Base-by-base conservation (phyloP, 2,329 filamentous ascomycete species). In the Trichoderma sp. region DNA sequence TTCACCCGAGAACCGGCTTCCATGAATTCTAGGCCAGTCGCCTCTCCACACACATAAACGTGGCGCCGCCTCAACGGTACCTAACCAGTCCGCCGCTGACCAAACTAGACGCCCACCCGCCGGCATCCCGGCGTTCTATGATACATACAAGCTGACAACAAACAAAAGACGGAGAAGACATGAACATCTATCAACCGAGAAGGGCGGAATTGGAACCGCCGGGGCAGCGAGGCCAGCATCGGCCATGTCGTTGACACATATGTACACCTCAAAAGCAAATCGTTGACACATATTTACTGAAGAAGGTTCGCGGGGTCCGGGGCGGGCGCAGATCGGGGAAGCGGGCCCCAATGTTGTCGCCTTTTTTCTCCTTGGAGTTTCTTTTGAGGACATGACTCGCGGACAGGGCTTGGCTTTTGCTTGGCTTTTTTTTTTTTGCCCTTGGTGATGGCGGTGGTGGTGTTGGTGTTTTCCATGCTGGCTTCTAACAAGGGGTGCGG, bases 401-500 rank as follows among this genome's bases (percentile, higher is more conserved):
- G 50, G 28, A 21, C 41, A 44, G 26, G 41, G 26, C 9, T 15
- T 60, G 34, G 34, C 34, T 39, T 39, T 39, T 12, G 34, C 34
- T 39, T 39, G 34, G 34, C 34, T 39, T 39, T 39, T 48, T 28
- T 39, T 39, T 39, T 48, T 28, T 44, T 45, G 41, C 41, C 43
- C 7, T 24, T 39, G 19, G 52, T 19, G 34, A 9, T 24, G 6
- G 9, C 34, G 30, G 30, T 30, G 28, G 28, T 39, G 19, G 51
- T 19, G 34, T 7, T 24, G 5, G 7, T 45, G 30, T 30, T 55
- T 63, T 62, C 48, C 47, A 34, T 63, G 21, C 39, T 24, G 59
- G 50, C 48, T 63, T 63, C 59, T 63, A 63, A 50, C 59, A 34
- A 63, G 50, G 34, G 59, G 28, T 17, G 30, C 41, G 50, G 59